Evolutionary conservation across 1,284 basidiomycete species (phyloP).

Genomic region (Schizopora paradoxa): DNA sequence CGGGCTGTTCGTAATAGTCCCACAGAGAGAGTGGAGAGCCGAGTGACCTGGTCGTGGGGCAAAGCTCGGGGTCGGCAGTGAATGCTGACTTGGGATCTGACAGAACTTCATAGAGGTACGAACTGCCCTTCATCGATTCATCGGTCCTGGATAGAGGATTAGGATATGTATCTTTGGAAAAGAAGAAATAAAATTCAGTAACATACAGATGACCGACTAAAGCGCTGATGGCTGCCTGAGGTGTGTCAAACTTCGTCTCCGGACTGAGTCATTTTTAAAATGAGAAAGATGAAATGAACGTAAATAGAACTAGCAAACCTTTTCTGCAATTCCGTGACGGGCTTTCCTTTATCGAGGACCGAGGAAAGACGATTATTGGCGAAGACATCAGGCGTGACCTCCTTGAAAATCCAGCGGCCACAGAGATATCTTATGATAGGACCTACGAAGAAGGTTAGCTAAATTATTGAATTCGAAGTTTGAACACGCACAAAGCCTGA

Average conservation of each 20-base stretch:
- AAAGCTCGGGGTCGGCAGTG: conserved; percentile 21
- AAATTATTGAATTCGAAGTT: no score
- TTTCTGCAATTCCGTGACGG: conserved; percentile 20
- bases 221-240: no score
- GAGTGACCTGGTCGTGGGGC: conserved; percentile 10
- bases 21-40: conserved; percentile 8
- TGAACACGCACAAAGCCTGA: conserved; percentile 22
- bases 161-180: neutral
- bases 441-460: no score
- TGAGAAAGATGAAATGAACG: no score
- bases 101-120: neutral
- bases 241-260: no score
- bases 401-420: conserved; percentile 27
- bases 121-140: conserved; percentile 25
- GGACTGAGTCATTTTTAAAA: no score
- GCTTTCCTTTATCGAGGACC: conserved; percentile 25
- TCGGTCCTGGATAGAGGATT: no score
- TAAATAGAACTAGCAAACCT: no score
- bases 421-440: conserved; percentile 29
- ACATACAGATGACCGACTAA: no score
- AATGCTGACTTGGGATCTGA: conserved; percentile 17
- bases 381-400: conserved; percentile 25
- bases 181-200: no score
- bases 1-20: conserved; percentile 12
- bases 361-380: conserved; percentile 25